A percentile compares a stretch with the other conserved stretches of the same genome.
These are phyloP conservation scores for Panaeolus papilionaceus DNA, from an alignment of 768 basidiomycete genomes.

Conservation along the genomic window DNA sequence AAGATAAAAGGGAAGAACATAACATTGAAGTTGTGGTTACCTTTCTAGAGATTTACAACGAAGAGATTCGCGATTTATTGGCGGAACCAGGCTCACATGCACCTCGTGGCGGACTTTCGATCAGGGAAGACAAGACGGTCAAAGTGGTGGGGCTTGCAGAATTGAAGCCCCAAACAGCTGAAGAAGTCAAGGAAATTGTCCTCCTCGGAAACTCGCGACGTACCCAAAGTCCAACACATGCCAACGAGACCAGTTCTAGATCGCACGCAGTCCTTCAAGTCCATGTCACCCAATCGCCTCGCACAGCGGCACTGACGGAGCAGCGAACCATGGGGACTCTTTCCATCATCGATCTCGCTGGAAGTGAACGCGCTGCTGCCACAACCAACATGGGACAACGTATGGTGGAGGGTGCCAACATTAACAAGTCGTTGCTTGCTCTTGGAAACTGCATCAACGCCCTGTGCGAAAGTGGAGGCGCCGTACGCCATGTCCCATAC, in stretches of 20 bases:
- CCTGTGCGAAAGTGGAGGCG: conserved; percentile 92
- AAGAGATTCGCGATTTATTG: conserved; percentile 96
- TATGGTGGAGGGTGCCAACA: conserved; percentile 98
- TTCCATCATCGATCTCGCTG: conserved; percentile 97
- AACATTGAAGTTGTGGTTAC: conserved; percentile 90
- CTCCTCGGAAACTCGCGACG: conserved; percentile 86
- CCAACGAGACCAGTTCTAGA: conserved; percentile 95
- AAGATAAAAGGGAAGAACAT: conserved; percentile 85
- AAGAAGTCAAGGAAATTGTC: conserved; percentile 95
- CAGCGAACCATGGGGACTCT: conserved; percentile 87
- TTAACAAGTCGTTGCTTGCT: conserved; percentile 97
- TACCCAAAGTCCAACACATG: conserved; percentile 94
- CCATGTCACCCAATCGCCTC: conserved; percentile 86
- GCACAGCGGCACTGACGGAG: conserved; percentile 85
- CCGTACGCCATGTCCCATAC: conserved; percentile 91
- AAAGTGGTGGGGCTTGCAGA: conserved; percentile 89
- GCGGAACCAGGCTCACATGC: conserved; percentile 66
- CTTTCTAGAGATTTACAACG: conserved; percentile 99
- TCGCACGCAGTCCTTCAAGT: conserved; percentile 98
- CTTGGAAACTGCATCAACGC: conserved; percentile 99
- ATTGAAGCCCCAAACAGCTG: conserved; percentile 79
- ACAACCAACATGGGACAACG: conserved; percentile 98
- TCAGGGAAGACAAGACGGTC: conserved; percentile 94
- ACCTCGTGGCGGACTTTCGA: conserved; percentile 86
- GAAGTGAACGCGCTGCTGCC: conserved; percentile 95